Conservation (phyloP, 1,284 basidiomycete genomes). For the Heliocybe sulcata region DNA sequence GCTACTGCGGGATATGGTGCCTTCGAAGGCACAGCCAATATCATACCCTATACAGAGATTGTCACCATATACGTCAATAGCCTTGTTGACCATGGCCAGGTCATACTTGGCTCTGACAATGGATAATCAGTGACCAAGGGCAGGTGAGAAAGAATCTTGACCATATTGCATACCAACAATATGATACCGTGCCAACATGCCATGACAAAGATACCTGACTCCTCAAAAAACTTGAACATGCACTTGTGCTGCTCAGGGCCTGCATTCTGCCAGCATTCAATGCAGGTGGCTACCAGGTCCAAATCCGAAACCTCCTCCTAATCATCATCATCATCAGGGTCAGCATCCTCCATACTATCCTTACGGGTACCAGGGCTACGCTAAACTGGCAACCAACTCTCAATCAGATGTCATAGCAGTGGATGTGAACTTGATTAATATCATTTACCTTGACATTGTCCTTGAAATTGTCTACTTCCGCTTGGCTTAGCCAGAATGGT, state of each 20-base stretch:
- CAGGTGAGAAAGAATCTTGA: constrained; percentile 8
- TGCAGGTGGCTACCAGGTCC: too few relatives aligned
- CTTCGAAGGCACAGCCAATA: constrained; percentile 25
- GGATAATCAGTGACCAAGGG: constrained; percentile 16
- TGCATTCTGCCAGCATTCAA: constrained; percentile 25
- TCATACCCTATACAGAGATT: constrained; percentile 20
- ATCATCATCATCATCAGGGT: too few relatives aligned
- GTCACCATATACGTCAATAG: constrained; percentile 14
- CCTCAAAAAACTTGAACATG: constrained; percentile 16
- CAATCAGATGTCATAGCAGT: too few relatives aligned
- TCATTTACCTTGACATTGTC: constrained; percentile 20
- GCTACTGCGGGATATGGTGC: constrained; percentile 15
- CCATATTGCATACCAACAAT: too few relatives aligned
- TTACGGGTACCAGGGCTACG: neutral
- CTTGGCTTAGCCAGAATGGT: too few relatives aligned
- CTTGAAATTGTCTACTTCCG: constrained; percentile 17
- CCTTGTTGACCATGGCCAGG: constrained; percentile 18
- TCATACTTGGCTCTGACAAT: constrained; percentile 29
- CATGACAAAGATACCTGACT: constrained; percentile 14
- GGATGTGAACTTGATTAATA: too few relatives aligned
- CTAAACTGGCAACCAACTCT: too few relatives aligned
- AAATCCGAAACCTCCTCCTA: too few relatives aligned
- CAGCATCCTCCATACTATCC: neutral
- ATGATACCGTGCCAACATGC: constrained; percentile 16
- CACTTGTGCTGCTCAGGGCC: constrained; percentile 22